phyloP scores from a whole-genome alignment of 1,139 yeast species.

The Nadsonia commutata region DNA sequence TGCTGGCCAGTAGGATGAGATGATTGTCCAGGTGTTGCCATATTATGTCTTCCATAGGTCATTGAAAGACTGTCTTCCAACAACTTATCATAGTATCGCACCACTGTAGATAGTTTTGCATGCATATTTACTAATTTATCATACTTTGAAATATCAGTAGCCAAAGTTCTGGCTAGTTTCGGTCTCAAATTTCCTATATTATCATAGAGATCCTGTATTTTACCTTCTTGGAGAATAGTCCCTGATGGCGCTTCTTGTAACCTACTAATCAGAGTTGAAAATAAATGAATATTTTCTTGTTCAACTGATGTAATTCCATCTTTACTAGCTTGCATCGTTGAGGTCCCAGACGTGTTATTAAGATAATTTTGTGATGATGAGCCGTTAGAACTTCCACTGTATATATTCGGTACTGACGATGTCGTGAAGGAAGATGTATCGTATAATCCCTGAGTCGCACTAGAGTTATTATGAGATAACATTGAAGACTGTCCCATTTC shows the following conservation, averaged over 20 bases:
- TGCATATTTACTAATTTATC: constrained; percentile 65
- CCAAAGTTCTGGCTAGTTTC: constrained; percentile 51
- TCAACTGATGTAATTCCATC: constrained; percentile 41
- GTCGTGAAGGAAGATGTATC: constrained; percentile 4
- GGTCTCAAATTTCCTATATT: constrained; percentile 58
- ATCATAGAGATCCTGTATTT: constrained; percentile 49
- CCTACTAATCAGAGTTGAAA: constrained; percentile 49
- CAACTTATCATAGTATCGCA: constrained; percentile 62
- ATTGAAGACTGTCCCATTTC: constrained; percentile 36
- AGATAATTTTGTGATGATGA: not conserved
- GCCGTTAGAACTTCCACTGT: constrained; percentile 5
- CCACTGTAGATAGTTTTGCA: constrained; percentile 66
- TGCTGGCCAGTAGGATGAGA: not conserved
- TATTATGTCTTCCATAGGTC: constrained; percentile 27
- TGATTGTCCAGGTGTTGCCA: not conserved
- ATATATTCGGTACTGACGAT: constrained; percentile 2
- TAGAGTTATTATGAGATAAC: constrained; percentile 1
- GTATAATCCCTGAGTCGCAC: not conserved
- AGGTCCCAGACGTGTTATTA: not conserved
- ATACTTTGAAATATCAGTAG: constrained; percentile 49
- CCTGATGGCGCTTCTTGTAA: constrained; percentile 37
- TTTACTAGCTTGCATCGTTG: not conserved
- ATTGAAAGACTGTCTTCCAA: constrained; percentile 50
- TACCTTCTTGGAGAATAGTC: constrained; percentile 45
- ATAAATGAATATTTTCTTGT: constrained; percentile 53